phyloP scores from a whole-genome alignment of 495 filamentous ascomycete genomes.

The Annulohypoxylon stygium region DNA sequence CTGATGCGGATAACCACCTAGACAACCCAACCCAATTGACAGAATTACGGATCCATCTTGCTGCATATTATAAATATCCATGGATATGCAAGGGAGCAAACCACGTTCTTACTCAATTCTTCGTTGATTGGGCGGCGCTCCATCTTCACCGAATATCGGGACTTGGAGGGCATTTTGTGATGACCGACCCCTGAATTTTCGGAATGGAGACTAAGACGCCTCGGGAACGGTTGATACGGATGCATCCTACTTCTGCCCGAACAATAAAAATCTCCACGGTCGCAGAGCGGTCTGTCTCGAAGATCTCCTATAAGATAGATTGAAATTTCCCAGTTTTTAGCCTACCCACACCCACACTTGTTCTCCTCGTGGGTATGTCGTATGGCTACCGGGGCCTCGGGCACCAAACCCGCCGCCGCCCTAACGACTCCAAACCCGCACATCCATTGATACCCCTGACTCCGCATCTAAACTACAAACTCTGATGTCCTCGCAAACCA shows the following conservation, averaged over 20 bases:
- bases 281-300: slow-evolving; percentile 20
- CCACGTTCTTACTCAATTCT: not conserved
- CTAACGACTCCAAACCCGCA: slow-evolving; percentile 19
- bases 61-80: slow-evolving; percentile 4
- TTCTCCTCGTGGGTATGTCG: slow-evolving; percentile 19
- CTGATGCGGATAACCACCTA: not conserved
- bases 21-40: not conserved
- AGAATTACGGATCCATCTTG: slow-evolving; percentile 1
- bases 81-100: slow-evolving; percentile 7
- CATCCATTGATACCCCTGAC: not conserved
- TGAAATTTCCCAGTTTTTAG: slow-evolving; percentile 10
- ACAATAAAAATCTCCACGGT: slow-evolving; percentile 16
- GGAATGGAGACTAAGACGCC: slow-evolving; percentile 14
- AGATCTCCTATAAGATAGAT: slow-evolving; percentile 8
- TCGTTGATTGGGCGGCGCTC: slow-evolving; percentile 7
- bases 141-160: slow-evolving; percentile 24
- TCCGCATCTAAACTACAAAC: slow-evolving; percentile 19
- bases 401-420: slow-evolving; percentile 14
- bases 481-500: slow-evolving; percentile 17
- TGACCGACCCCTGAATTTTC: slow-evolving; percentile 20
- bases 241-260: slow-evolving; percentile 6
- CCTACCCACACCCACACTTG: slow-evolving; percentile 32
- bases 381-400: slow-evolving; percentile 27
- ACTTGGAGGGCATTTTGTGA: slow-evolving; percentile 2
- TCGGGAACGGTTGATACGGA: slow-evolving; percentile 20